A percentile compares a stretch with the other conserved stretches of the same genome.
Conservation (phyloP, 495 filamentous ascomycete genomes). For the Elaphomyces granulatus region DNA sequence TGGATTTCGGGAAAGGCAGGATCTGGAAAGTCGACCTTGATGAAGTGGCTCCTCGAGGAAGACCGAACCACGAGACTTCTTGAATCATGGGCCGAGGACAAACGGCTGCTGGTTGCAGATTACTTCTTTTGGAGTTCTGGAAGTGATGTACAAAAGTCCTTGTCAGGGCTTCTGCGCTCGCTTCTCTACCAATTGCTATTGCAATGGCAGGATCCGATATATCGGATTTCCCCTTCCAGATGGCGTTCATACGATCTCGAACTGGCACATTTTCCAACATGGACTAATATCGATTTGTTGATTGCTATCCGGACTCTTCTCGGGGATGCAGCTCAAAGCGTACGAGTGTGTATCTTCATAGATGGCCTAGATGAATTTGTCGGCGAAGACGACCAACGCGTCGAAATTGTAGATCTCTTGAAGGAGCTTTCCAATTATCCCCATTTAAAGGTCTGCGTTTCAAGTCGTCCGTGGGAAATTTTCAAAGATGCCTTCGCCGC, state of each 20-base stretch:
- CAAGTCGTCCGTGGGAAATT: conserved; percentile 33
- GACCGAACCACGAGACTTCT: conserved; percentile 2
- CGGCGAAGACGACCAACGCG: conserved; percentile 11
- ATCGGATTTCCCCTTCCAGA: conserved; percentile 11
- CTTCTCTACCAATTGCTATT: conserved; percentile 20
- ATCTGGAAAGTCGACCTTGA: conserved; percentile 30
- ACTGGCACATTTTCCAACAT: no score
- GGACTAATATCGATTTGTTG: no score
- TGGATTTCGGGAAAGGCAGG: conserved; percentile 31
- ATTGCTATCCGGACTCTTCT: conserved; percentile 9
- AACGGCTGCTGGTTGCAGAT: conserved; percentile 8
- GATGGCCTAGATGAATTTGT: conserved; percentile 33
- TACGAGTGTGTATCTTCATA: no score
- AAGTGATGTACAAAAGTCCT: conserved; percentile 8
- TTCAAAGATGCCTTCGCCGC: conserved; percentile 27
- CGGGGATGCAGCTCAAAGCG: conserved; percentile 6
- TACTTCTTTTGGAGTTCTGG: conserved; percentile 23
- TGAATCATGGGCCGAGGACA: conserved; percentile 7
- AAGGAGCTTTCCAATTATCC: conserved; percentile 1
- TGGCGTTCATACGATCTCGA: no score
- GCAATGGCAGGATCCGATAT: conserved; percentile 9
- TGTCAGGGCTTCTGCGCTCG: conserved; percentile 16
- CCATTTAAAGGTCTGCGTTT: conserved; percentile 35
- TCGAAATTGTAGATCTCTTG: conserved; percentile 9
- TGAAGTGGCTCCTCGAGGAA: conserved; percentile 21